phyloP scores from a whole-genome alignment of 73 alveolate species.

The Tetrahymena borealis region DNA sequence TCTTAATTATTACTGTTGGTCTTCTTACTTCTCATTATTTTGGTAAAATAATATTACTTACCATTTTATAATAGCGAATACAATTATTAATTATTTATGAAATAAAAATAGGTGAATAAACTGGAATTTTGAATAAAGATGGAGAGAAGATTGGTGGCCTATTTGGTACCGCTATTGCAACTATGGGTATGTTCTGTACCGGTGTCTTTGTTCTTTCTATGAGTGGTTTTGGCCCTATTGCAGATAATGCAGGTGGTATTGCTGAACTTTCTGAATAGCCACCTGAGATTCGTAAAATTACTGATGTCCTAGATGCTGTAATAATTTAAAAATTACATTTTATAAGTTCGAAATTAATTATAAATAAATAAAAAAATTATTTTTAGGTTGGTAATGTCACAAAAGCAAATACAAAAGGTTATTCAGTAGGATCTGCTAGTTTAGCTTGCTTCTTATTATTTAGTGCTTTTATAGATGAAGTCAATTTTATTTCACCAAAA shows the following conservation, averaged over 20 bases:
- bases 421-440: slow-evolving; percentile 84
- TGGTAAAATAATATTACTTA: too few relatives aligned
- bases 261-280: slow-evolving; percentile 61
- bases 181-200: slow-evolving; percentile 85
- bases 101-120: slow-evolving; percentile 40
- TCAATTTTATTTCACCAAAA: slow-evolving; percentile 41
- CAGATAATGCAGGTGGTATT: slow-evolving; percentile 86
- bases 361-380: neutral
- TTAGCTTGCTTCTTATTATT: slow-evolving; percentile 57
- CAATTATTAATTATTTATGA: neutral
- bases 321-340: neutral
- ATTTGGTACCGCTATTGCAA: slow-evolving; percentile 91
- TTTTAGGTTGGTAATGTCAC: slow-evolving; percentile 86
- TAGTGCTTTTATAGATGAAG: slow-evolving; percentile 87
- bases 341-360: neutral
- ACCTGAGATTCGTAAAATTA: slow-evolving; percentile 67
- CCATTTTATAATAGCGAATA: neutral
- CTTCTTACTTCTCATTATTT: slow-evolving; percentile 64
- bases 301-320: slow-evolving; percentile 87
- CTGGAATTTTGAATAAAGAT: slow-evolving; percentile 49
- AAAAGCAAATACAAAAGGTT: slow-evolving; percentile 88
- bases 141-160: slow-evolving; percentile 66
- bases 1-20: slow-evolving; percentile 63
- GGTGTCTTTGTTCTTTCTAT: slow-evolving; percentile 83
- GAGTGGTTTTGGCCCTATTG: slow-evolving; percentile 92